Evolutionary conservation across 2,329 filamentous ascomycete genomes (phyloP).

Genomic region (Cytospora chrysosperma): DNA sequence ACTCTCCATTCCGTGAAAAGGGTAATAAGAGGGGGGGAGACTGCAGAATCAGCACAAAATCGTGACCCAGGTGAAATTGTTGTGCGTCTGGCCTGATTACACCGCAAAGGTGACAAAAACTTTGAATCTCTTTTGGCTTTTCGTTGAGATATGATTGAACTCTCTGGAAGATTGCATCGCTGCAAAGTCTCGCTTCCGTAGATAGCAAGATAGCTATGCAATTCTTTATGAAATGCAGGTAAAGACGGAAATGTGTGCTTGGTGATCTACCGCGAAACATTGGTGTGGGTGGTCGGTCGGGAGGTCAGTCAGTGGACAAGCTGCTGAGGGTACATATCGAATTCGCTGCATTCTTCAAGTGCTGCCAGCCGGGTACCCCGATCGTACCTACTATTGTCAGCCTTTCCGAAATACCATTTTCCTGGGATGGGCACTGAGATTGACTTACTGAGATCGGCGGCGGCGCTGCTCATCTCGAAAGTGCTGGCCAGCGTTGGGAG

Average conservation of each 20-base stretch:
- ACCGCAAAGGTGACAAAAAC: slow-evolving; percentile 7
- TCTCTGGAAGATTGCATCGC: slow-evolving; percentile 11
- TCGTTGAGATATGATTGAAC: slow-evolving; percentile 8
- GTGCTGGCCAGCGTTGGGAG: slow-evolving; percentile 72
- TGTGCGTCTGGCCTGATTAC: not conserved
- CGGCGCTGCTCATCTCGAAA: slow-evolving; percentile 74
- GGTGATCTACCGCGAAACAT: not conserved
- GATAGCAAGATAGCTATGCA: slow-evolving; percentile 23
- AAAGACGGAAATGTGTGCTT: not conserved
- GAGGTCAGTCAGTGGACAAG: slow-evolving; percentile 26
- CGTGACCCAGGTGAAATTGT: slow-evolving; percentile 2
- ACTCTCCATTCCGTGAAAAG: not conserved
- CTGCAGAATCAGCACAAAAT: not conserved
- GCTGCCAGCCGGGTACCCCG: slow-evolving; percentile 74
- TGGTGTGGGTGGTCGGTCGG: not conserved
- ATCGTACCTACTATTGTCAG: slow-evolving; percentile 46
- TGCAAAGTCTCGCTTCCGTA: slow-evolving; percentile 10
- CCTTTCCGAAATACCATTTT: not conserved
- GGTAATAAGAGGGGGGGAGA: not conserved
- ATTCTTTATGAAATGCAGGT: not conserved
- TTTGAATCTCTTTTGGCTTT: not conserved
- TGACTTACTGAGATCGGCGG: slow-evolving; percentile 64
- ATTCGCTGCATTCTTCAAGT: slow-evolving; percentile 60
- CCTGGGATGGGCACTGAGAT: not conserved
- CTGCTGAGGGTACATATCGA: slow-evolving; percentile 41